phyloP scores from a whole-genome alignment of 2,329 filamentous ascomycete genomes.

The Lasiodiplodia hormozganensis region DNA sequence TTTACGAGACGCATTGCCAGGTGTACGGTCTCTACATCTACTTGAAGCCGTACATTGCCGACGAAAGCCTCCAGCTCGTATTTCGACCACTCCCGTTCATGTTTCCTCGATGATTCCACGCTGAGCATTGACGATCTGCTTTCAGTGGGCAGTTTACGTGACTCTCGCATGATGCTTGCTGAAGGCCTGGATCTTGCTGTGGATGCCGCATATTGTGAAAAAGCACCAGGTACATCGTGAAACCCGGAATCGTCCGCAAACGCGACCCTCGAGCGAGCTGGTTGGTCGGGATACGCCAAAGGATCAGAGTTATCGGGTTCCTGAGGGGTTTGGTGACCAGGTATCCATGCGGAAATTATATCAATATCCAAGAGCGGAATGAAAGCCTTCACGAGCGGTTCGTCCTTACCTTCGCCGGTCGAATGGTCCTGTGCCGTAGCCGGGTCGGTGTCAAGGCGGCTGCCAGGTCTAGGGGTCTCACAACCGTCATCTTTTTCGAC shows the following conservation, averaged over 20 bases:
- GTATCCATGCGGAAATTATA: constrained; percentile 47
- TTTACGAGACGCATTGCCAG: constrained; percentile 43
- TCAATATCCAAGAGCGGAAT: constrained; percentile 47
- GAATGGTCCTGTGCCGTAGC: not conserved
- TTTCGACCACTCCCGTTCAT: not conserved
- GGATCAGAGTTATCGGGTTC: not conserved
- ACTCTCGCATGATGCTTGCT: constrained; percentile 21
- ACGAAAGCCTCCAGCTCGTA: constrained; percentile 41
- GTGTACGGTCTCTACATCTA: constrained; percentile 45
- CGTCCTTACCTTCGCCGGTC: not conserved
- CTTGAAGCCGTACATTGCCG: constrained; percentile 42
- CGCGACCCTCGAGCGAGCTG: constrained; percentile 28
- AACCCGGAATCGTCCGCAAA: constrained; percentile 47
- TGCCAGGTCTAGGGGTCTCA: constrained; percentile 48
- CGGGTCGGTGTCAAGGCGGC: constrained; percentile 37
- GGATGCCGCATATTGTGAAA: constrained; percentile 55
- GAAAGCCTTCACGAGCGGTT: not conserved
- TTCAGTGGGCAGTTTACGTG: not conserved
- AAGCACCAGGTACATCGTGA: constrained; percentile 54
- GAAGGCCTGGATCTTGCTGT: constrained; percentile 42
- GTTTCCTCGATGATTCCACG: not conserved
- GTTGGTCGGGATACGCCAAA: not conserved
- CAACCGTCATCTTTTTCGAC: constrained; percentile 44
- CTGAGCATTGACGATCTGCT: not conserved
- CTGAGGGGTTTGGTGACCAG: constrained; percentile 24